These are phyloP conservation scores for Neonectria sp. DNA, from an alignment of 2,329 filamentous ascomycete genomes.

Conservation along the genomic window DNA sequence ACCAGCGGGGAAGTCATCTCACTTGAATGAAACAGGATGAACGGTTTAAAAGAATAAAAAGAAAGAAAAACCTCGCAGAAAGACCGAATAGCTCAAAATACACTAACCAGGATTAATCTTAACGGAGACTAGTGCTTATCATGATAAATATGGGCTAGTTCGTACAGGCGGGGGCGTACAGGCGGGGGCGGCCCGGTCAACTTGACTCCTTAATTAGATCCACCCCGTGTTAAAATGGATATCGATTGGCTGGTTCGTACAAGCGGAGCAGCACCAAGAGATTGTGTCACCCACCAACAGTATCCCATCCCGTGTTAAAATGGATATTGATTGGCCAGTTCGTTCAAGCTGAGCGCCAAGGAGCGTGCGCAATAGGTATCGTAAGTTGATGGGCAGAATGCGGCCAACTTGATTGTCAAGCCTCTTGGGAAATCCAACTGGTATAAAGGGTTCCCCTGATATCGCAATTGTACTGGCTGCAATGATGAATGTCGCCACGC, in stretches of 20 bases:
- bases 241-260: conserved; percentile 35
- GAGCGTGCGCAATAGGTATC: neutral
- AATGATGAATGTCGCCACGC: conserved; percentile 1
- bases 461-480: conserved; percentile 4
- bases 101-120: neutral
- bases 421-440: conserved; percentile 13
- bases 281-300: too few relatives aligned
- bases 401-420: neutral
- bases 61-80: neutral
- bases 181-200: neutral
- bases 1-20: conserved; percentile 1
- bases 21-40: neutral
- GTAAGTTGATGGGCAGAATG: neutral
- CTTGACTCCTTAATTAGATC: neutral
- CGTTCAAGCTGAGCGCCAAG: conserved; percentile 13
- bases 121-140: conserved; percentile 8
- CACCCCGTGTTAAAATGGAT: neutral
- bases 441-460: conserved; percentile 16
- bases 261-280: conserved; percentile 26
- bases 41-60: neutral
- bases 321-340: conserved; percentile 12
- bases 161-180: conserved; percentile 39
- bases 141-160: conserved; percentile 41
- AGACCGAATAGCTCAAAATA: neutral
- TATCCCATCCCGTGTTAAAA: neutral